phyloP scores from a whole-genome alignment of 805 yeast species.

The Scheffersomyces spartinae region DNA sequence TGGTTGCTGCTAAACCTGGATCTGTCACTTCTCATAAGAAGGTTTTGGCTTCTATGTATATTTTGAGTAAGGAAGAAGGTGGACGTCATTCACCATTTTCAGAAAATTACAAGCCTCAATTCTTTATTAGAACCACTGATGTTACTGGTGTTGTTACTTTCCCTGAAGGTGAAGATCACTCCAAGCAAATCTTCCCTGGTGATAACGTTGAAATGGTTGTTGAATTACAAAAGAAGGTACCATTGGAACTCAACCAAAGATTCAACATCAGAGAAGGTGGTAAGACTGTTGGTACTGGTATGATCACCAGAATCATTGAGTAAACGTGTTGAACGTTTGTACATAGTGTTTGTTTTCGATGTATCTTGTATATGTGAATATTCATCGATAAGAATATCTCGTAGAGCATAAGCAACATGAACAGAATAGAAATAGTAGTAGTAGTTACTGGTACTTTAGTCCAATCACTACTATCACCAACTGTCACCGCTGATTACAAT shows the following conservation, averaged over 20 bases:
- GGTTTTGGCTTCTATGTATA: constrained; percentile 87
- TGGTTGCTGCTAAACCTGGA: constrained; percentile 92
- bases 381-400: no score
- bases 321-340: no score
- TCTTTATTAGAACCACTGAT: constrained; percentile 92
- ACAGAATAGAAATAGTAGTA: no score
- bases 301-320: constrained; percentile 84
- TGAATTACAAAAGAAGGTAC: constrained; percentile 81
- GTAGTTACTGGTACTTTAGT: no score
- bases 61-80: constrained; percentile 95
- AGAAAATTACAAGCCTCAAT: constrained; percentile 95
- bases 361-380: no score
- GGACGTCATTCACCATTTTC: constrained; percentile 98
- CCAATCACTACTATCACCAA: no score
- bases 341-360: no score
- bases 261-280: constrained; percentile 99
- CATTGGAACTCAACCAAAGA: constrained; percentile 93
- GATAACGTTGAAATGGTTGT: constrained; percentile 96
- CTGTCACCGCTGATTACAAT: no score
- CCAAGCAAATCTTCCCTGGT: constrained; percentile 93
- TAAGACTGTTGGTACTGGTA: constrained; percentile 97
- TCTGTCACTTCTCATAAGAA: constrained; percentile 87
- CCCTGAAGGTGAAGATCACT: constrained; percentile 81
- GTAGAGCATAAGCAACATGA: no score
- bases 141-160: constrained; percentile 83